Evolutionary conservation across 495 filamentous ascomycete genomes (phyloP).

Genomic region (Achaetomiella virescens): DNA sequence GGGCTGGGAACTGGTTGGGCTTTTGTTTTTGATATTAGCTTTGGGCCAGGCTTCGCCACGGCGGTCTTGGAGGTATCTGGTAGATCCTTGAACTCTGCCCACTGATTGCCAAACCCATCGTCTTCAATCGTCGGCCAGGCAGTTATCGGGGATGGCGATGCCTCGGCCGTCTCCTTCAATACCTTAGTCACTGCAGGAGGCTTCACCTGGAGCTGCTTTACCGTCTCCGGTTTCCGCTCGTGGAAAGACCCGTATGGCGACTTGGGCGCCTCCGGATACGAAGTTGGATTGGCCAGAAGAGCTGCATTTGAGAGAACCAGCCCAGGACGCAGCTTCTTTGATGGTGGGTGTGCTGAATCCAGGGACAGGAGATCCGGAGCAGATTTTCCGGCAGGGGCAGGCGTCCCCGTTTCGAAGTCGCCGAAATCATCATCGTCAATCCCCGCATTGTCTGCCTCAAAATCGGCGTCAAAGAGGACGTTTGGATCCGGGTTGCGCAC

Average conservation of each 20-base stretch:
- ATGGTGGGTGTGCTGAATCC: constrained; percentile 12
- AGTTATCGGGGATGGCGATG: constrained; percentile 37
- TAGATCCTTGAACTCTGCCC: constrained; percentile 53
- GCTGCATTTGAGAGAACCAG: constrained; percentile 23
- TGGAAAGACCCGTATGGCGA: constrained; percentile 45
- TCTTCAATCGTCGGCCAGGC: constrained; percentile 38
- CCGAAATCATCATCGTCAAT: constrained; percentile 43
- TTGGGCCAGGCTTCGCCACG: constrained; percentile 7
- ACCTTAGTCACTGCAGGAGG: constrained; percentile 31
- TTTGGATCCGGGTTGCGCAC: constrained; percentile 31
- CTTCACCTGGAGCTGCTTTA: constrained; percentile 36
- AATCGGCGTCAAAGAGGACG: constrained; percentile 47
- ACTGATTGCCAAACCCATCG: constrained; percentile 45
- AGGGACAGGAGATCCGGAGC: constrained; percentile 20
- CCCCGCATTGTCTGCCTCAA: constrained; percentile 27
- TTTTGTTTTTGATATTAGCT: constrained; percentile 7
- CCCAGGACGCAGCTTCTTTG: constrained; percentile 28
- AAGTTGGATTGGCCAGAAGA: constrained; percentile 4
- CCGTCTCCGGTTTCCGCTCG: constrained; percentile 41
- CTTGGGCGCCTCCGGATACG: constrained; percentile 42
- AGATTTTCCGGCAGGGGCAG: constrained; percentile 7
- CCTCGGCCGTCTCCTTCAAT: constrained; percentile 24
- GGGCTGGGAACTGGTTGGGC: constrained; percentile 4
- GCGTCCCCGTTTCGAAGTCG: constrained; percentile 40
- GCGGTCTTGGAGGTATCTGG: constrained; percentile 22